phyloP scores from a whole-genome alignment of 345 rosid genomes.

The Syzygium aromaticum region DNA sequence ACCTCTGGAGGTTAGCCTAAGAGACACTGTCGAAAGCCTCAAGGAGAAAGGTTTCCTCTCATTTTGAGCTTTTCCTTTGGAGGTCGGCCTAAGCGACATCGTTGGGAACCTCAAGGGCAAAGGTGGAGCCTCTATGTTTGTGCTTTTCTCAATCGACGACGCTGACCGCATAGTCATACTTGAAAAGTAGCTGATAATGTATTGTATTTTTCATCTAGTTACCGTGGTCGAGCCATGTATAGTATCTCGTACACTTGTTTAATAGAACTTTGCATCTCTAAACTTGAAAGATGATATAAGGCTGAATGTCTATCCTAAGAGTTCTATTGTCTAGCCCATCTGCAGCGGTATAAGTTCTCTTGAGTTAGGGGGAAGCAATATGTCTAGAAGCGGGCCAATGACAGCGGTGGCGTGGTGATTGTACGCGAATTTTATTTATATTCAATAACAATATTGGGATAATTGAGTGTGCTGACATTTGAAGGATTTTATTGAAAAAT shows the following conservation, averaged over 20 bases:
- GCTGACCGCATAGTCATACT: background rate
- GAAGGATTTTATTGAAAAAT: background rate
- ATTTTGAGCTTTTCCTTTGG: background rate
- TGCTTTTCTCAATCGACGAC: background rate
- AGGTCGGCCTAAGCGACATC: background rate
- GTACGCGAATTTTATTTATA: background rate
- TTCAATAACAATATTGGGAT: background rate
- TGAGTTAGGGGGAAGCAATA: too few species aligned
- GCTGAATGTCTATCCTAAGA: background rate
- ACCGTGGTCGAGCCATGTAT: background rate
- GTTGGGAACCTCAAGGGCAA: background rate
- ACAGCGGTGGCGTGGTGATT: background rate
- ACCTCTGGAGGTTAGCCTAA: conserved; percentile 9
- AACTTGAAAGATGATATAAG: background rate
- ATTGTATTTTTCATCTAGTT: background rate
- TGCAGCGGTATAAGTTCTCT: too few species aligned
- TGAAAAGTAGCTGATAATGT: background rate
- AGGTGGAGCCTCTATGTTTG: background rate
- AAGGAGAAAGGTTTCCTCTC: conserved; percentile 15
- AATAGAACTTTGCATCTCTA: background rate
- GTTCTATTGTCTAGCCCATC: too few species aligned
- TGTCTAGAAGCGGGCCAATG: too few species aligned
- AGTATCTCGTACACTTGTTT: background rate
- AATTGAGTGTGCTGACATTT: background rate
- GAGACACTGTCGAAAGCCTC: conserved; percentile 18